A percentile compares a stretch with the other conserved stretches of the same genome.
Evolutionary conservation across 2,329 filamentous ascomycete species (phyloP).

Genomic region (Xenoacremonium recifei): DNA sequence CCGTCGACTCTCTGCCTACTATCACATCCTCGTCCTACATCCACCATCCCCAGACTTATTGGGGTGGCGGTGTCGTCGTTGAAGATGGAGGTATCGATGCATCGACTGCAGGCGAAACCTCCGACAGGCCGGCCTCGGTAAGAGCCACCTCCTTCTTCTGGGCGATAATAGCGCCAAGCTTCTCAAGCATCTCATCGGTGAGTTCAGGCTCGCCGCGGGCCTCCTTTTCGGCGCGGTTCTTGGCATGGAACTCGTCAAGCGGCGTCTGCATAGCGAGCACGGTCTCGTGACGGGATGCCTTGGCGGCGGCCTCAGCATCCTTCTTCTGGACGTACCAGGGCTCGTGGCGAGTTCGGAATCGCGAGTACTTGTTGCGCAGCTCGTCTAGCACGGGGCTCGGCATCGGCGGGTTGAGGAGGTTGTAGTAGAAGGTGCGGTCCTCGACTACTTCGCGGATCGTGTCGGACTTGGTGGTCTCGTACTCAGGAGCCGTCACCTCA

Average conservation of each 20-base stretch:
- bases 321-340: conserved; percentile 67
- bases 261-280: conserved; percentile 50
- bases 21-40: conserved; percentile 15
- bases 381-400: conserved; percentile 79
- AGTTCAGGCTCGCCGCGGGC: conserved; percentile 55
- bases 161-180: conserved; percentile 61
- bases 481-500: conserved; percentile 45
- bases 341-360: conserved; percentile 79
- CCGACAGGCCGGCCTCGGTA: conserved; percentile 36
- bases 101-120: conserved; percentile 28
- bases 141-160: conserved; percentile 46
- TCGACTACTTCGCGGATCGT: conserved; percentile 77
- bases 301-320: conserved; percentile 54
- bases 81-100: conserved; percentile 17
- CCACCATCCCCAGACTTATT: conserved; percentile 4
- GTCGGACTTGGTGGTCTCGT: conserved; percentile 61
- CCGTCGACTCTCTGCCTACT: conserved; percentile 12
- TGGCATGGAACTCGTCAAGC: conserved; percentile 58
- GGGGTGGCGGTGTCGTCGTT: conserved; percentile 12
- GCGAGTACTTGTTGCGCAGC: conserved; percentile 78
- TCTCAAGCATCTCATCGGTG: conserved; percentile 58
- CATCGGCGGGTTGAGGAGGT: conserved; percentile 74
- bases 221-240: conserved; percentile 50
- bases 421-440: conserved; percentile 73
- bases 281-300: conserved; percentile 34